Conservation (phyloP, 805 yeast genomes). For the Saturnispora bothae region DNA sequence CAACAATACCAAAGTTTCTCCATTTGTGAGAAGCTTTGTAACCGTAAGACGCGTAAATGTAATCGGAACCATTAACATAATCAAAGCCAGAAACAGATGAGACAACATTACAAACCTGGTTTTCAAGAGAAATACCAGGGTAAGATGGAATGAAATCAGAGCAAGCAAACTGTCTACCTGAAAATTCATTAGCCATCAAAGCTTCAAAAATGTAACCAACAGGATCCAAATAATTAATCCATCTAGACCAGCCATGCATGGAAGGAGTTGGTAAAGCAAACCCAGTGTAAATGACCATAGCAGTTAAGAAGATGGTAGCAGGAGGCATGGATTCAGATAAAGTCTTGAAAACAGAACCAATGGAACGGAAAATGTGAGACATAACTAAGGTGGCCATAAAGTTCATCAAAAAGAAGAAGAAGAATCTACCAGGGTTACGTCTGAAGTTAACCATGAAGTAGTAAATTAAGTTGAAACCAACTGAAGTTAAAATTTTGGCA, state of each 20-base stretch:
- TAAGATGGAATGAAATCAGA: slow-evolving; percentile 37
- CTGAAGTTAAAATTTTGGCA: slow-evolving; percentile 33
- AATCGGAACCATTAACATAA: slow-evolving; percentile 49
- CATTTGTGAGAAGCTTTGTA: slow-evolving; percentile 54
- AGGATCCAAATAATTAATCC: slow-evolving; percentile 55
- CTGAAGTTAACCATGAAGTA: slow-evolving; percentile 47
- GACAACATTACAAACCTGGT: slow-evolving; percentile 29
- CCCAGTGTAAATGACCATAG: slow-evolving; percentile 40
- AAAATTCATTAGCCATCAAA: slow-evolving; percentile 47
- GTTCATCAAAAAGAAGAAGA: slow-evolving; percentile 38
- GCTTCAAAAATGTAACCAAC: slow-evolving; percentile 49
- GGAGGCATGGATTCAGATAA: slow-evolving; percentile 50
- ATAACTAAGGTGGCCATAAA: slow-evolving; percentile 36
- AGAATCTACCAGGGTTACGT: slow-evolving; percentile 43
- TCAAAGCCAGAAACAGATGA: slow-evolving; percentile 49
- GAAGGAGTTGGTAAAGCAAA: slow-evolving; percentile 46
- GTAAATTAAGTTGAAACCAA: slow-evolving; percentile 38
- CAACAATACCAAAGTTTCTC: slow-evolving; percentile 68
- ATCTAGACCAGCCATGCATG: slow-evolving; percentile 55
- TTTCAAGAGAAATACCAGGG: slow-evolving; percentile 12
- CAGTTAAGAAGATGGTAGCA: slow-evolving; percentile 39
- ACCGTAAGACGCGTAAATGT: slow-evolving; percentile 36
- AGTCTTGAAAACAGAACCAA: slow-evolving; percentile 39
- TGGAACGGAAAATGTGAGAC: slow-evolving; percentile 45
- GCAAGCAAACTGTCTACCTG: slow-evolving; percentile 36